A percentile compares a stretch with the other conserved stretches of the same genome.
Conservation (phyloP, 2,329 filamentous ascomycete genomes). For the Xylariaceae sp. region DNA sequence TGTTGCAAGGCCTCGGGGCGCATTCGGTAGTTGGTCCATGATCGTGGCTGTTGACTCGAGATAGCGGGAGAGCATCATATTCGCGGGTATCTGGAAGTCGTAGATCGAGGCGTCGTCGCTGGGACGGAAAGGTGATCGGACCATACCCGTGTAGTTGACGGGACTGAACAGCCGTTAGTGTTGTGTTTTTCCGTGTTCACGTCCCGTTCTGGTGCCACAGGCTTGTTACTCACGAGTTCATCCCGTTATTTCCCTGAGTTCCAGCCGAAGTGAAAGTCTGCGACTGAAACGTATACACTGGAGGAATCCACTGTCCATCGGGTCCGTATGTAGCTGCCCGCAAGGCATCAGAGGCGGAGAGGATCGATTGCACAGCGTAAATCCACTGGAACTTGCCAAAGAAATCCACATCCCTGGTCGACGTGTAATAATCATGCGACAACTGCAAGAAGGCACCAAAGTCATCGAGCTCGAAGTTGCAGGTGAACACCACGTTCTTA, state of each 20-base stretch:
- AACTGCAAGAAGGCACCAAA: conserved; percentile 82
- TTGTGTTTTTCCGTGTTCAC: too few species aligned
- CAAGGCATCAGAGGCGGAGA: conserved; percentile 67
- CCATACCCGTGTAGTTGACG: conserved; percentile 72
- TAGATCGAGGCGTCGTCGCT: conserved; percentile 84
- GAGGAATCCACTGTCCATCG: conserved; percentile 27
- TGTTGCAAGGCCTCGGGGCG: conserved; percentile 40
- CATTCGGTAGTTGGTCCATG: conserved; percentile 40
- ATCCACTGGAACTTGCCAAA: conserved; percentile 74
- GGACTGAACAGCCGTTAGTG: conserved; percentile 46
- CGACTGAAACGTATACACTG: conserved; percentile 71
- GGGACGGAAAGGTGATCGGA: conserved; percentile 84
- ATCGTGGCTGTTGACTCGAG: conserved; percentile 48
- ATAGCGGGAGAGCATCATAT: conserved; percentile 75
- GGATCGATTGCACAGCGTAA: conserved; percentile 63
- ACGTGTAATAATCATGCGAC: conserved; percentile 72
- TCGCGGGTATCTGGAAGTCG: conserved; percentile 84
- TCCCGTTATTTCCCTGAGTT: conserved; percentile 71
- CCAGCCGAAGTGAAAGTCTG: conserved; percentile 71
- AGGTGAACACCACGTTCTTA: conserved; percentile 75
- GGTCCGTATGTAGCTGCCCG: conserved; percentile 57
- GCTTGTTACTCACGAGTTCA: conserved; percentile 55
- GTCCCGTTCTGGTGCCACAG: too few species aligned
- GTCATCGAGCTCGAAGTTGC: conserved; percentile 93
- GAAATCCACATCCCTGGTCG: conserved; percentile 67